Evolutionary conservation across 2,329 filamentous ascomycete species (phyloP), one percentile per base, ranked within the genome.

Genomic region (Paraphaeosphaeria sporulosa): DNA sequence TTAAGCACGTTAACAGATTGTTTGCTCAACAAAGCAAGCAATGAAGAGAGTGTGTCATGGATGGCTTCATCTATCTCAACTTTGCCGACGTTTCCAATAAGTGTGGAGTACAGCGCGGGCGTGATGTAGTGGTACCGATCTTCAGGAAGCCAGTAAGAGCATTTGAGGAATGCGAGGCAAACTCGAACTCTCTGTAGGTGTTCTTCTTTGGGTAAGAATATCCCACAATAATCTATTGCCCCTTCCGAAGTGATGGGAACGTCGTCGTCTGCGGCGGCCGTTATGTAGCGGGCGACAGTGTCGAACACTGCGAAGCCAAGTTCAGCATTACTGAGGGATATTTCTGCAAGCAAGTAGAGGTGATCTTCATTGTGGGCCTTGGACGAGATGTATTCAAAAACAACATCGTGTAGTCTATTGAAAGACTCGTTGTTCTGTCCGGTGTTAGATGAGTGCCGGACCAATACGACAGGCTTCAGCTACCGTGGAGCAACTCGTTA

Each of bases 61-160:
- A 64, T 68, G 38, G 49, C 30, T 19, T 69, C 65, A 38, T 72
- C 65, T 34, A 75, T n/a, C 4, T 46, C 61, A 6, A 71, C 60
- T 10, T 52, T 38, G 9, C 70, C 69, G 40, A 75, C 27, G 17
- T 71, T 70, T 17, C 52, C 44, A 17, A 70, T 56, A 6, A 77
- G 55, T 9, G 65, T 12, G 15, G 60, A 36, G 10, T 71, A 44
- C 15, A 64, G 55, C n/a, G 57, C 50, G 2, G 62, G 60, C 17
- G 60, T 61, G 13, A 75, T 57, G 34, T 68, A 65, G 42, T 75
- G 71, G 15, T 60, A 49, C 27, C 58, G 57, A 9, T 60, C 54
- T 1, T 54, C 38, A 2, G 73, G 66, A 6, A 74, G 64, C 73
- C 72, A 76, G 55, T 69, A 76, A 3, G 71, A 76, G 59, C 66